phyloP scores from a whole-genome alignment of 2,329 filamentous ascomycete genomes.

The Fusarium coffeatum region DNA sequence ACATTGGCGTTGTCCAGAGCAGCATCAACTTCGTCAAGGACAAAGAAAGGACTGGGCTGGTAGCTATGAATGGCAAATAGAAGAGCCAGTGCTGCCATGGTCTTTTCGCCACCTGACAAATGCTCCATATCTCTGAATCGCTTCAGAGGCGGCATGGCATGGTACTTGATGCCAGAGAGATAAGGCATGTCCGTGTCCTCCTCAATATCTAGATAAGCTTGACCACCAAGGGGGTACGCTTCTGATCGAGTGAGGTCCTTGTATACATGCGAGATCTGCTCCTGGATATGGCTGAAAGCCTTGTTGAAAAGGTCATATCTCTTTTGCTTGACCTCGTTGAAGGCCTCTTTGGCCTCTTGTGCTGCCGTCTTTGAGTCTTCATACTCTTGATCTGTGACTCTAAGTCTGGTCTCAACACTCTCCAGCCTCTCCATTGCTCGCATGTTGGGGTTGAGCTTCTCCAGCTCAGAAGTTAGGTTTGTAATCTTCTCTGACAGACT shows the following conservation, averaged over 20 bases:
- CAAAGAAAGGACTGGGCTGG: conserved; percentile 96
- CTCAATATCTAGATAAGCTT: conserved; percentile 87
- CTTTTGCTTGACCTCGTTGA: conserved; percentile 82
- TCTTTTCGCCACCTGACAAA: conserved; percentile 96
- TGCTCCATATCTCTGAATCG: conserved; percentile 99
- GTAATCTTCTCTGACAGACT: conserved; percentile 81
- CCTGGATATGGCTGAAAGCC: conserved; percentile 93
- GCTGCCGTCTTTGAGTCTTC: conserved; percentile 82
- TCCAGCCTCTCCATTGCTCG: conserved; percentile 92
- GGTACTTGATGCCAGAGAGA: conserved; percentile 95
- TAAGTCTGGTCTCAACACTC: conserved; percentile 83
- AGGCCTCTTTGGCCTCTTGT: conserved; percentile 81
- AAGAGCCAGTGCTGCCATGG: conserved; percentile 95
- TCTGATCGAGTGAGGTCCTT: conserved; percentile 91
- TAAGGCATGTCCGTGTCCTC: conserved; percentile 98
- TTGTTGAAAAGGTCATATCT: conserved; percentile 94
- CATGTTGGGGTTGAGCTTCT: conserved; percentile 97
- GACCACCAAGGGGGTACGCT: conserved; percentile 92
- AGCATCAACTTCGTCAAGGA: conserved; percentile 97
- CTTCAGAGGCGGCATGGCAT: conserved; percentile 98
- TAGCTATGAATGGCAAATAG: conserved; percentile 97
- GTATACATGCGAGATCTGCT: conserved; percentile 94
- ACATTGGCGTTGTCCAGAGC: conserved; percentile 99
- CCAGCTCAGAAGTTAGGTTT: conserved; percentile 79
- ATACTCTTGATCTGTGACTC: conserved; percentile 88